Conservation (phyloP, 1,284 basidiomycete genomes). For the Boletus semigastroideus region DNA sequence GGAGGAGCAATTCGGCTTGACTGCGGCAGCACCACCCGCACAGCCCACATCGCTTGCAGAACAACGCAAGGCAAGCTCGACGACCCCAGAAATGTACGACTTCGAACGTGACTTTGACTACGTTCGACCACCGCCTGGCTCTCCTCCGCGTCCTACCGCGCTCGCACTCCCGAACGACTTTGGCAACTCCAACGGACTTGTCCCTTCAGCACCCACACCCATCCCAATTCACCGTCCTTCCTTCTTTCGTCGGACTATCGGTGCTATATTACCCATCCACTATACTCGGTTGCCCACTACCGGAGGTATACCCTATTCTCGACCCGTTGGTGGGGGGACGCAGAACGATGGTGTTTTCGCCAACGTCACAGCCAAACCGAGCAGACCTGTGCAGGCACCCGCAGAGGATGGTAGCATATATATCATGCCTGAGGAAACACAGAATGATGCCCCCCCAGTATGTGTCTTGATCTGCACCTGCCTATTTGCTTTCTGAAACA, state of each 20-base stretch:
- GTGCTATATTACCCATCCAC: conserved; percentile 72
- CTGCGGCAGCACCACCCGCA: conserved; percentile 30
- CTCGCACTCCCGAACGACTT: conserved; percentile 64
- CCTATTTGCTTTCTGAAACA: background rate
- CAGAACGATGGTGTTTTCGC: conserved; percentile 96
- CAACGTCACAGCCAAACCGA: conserved; percentile 92
- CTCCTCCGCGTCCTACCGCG: conserved; percentile 66
- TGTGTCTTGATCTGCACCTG: conserved; percentile 31
- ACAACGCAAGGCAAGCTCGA: conserved; percentile 3
- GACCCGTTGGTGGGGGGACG: conserved; percentile 68
- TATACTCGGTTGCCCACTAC: conserved; percentile 61
- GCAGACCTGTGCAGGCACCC: conserved; percentile 42
- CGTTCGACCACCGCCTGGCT: conserved; percentile 74
- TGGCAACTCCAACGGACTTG: conserved; percentile 79
- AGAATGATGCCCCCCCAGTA: conserved; percentile 84
- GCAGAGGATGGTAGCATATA: conserved; percentile 61
- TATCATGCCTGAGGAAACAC: conserved; percentile 77
- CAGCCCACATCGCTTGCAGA: conserved; percentile 8
- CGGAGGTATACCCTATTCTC: conserved; percentile 29
- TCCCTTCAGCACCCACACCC: conserved; percentile 56
- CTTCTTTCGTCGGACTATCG: conserved; percentile 61
- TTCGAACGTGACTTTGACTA: conserved; percentile 82
- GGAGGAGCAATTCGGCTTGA: conserved; percentile 47
- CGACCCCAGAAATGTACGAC: conserved; percentile 57
- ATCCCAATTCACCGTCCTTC: conserved; percentile 43